Conservation (phyloP, 371 early-diverging fungal species). For the Umbelopsis sp. region DNA sequence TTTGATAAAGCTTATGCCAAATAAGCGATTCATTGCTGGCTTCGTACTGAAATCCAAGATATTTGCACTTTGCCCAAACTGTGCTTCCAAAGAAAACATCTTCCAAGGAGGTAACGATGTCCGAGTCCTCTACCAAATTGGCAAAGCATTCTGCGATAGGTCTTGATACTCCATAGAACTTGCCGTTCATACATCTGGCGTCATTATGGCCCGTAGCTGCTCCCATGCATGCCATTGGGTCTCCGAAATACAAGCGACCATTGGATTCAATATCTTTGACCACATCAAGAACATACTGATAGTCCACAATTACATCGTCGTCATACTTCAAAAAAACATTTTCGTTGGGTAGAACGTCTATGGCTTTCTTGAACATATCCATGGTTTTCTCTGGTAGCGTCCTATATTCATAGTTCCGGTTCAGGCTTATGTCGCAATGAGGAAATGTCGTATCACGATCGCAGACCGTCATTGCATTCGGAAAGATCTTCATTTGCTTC, state of each 20-base stretch:
- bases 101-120: background rate
- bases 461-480: background rate
- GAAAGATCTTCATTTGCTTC: background rate
- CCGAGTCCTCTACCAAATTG: background rate
- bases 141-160: slow-evolving; percentile 9
- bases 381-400: background rate
- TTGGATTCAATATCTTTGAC: background rate
- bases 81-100: slow-evolving; percentile 12
- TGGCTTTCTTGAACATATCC: slow-evolving; percentile 4
- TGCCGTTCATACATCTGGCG: slow-evolving; percentile 14
- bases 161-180: slow-evolving; percentile 8
- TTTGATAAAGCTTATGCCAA: background rate
- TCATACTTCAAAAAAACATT: slow-evolving; percentile 4
- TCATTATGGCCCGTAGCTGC: background rate
- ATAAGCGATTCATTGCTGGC: background rate
- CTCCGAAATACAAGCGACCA: slow-evolving; percentile 8
- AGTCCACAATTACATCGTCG: slow-evolving; percentile 11
- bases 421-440: slow-evolving; percentile 2
- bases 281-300: background rate
- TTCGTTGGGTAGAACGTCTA: background rate
- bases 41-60: background rate
- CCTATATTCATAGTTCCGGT: background rate
- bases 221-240: background rate
- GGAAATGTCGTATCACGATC: background rate
- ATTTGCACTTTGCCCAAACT: background rate